Conservation (phyloP, 192 early-diverging fungal species). For the Coemansia sp. region DNA sequence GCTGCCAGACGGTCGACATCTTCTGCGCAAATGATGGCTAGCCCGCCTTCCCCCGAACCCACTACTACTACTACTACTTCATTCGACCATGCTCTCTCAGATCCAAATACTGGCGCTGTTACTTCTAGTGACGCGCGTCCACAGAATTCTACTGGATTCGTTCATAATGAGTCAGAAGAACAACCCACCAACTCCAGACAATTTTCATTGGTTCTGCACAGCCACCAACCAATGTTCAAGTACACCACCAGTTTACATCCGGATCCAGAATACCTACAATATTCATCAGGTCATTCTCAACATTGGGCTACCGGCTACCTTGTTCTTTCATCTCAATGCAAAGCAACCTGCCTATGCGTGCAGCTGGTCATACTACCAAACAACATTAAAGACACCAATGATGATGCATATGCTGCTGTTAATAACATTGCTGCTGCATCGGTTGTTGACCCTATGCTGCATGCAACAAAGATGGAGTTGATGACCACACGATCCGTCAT, state of each 20-base stretch:
- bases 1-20: not conserved
- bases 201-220: slow-evolving; percentile 47
- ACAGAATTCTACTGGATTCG: too few species aligned
- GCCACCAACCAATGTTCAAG: slow-evolving; percentile 28
- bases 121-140: not conserved
- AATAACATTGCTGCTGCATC: not conserved
- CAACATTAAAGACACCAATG: too few species aligned
- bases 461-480: slow-evolving; percentile 16
- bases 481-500: slow-evolving; percentile 28
- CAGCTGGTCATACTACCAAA: slow-evolving; percentile 43
- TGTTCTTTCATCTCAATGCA: slow-evolving; percentile 21
- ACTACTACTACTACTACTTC: too few species aligned
- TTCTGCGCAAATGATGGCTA: not conserved
- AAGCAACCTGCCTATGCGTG: slow-evolving; percentile 38
- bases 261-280: not conserved
- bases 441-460: not conserved
- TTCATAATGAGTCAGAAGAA: too few species aligned
- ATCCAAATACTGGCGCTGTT: not conserved
- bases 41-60: not conserved
- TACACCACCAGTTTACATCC: not conserved
- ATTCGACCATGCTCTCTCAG: not conserved
- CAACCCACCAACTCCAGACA: slow-evolving; percentile 12
- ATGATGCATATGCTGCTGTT: not conserved
- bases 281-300: not conserved
- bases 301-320: slow-evolving; percentile 42